Evolutionary conservation across 768 basidiomycete genomes (phyloP).

Genomic region (Pleurotus tuber-regium): DNA sequence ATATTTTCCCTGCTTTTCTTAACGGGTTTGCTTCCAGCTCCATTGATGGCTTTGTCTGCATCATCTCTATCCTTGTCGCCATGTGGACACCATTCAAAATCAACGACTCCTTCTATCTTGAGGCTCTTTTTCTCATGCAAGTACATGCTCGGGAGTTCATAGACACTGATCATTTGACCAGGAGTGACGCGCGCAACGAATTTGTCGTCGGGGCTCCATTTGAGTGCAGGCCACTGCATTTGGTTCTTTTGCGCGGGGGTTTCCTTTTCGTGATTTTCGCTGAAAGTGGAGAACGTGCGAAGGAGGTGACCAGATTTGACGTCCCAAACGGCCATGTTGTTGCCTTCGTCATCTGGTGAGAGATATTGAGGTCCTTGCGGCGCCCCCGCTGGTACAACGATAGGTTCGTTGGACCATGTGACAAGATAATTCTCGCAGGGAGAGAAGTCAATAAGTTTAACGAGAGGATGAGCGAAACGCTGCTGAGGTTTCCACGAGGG

Average conservation of each 20-base stretch:
- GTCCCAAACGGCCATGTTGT: slow-evolving; percentile 98
- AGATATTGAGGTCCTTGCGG: slow-evolving; percentile 82
- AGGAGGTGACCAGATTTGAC: slow-evolving; percentile 90
- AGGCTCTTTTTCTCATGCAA: slow-evolving; percentile 94
- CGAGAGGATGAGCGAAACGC: slow-evolving; percentile 92
- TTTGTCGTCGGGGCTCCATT: slow-evolving; percentile 97
- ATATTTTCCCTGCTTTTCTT: slow-evolving; percentile 86
- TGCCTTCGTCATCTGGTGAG: slow-evolving; percentile 93
- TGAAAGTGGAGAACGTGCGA: slow-evolving; percentile 77
- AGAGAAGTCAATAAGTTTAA: slow-evolving; percentile 96
- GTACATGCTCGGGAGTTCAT: slow-evolving; percentile 93
- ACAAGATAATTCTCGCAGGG: slow-evolving; percentile 95
- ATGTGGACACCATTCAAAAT: slow-evolving; percentile 98
- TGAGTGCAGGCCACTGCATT: slow-evolving; percentile 92
- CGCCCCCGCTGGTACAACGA: slow-evolving; percentile 79
- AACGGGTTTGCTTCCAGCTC: slow-evolving; percentile 38
- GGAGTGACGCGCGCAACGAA: slow-evolving; percentile 88
- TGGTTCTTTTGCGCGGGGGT: slow-evolving; percentile 64
- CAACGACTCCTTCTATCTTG: slow-evolving; percentile 95
- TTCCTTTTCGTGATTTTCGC: slow-evolving; percentile 66
- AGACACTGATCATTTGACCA: slow-evolving; percentile 92
- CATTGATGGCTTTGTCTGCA: slow-evolving; percentile 35
- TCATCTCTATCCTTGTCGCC: slow-evolving; percentile 88
- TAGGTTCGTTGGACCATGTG: slow-evolving; percentile 96
- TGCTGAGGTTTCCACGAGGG: slow-evolving; percentile 84